These are phyloP conservation scores for Mycena capillaripes DNA, from an alignment of 768 basidiomycete species.

Conservation along the genomic window DNA sequence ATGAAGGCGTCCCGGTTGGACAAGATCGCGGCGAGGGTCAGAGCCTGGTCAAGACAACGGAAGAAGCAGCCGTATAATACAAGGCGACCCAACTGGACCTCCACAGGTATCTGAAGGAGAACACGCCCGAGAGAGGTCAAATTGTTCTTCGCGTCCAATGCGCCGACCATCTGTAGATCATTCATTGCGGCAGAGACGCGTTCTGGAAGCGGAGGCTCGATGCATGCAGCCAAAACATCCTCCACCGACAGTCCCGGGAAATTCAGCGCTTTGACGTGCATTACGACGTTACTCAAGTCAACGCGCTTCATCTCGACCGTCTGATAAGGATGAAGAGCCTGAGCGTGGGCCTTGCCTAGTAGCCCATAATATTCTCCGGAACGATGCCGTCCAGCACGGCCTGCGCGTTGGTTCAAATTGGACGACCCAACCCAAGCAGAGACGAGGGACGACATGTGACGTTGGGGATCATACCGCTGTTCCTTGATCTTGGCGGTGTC, in stretches of 20 bases:
- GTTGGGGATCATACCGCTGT: constrained; percentile 88
- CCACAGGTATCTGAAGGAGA: constrained; percentile 90
- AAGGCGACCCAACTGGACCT: constrained; percentile 90
- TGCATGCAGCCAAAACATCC: constrained; percentile 86
- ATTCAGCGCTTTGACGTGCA: constrained; percentile 96
- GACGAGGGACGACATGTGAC: constrained; percentile 90
- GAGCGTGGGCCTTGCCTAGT: constrained; percentile 72
- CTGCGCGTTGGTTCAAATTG: constrained; percentile 92
- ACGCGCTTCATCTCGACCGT: constrained; percentile 96
- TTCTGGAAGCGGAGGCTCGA: constrained; percentile 87
- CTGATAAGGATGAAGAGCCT: constrained; percentile 80
- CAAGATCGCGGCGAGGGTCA: constrained; percentile 93
- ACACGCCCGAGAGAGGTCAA: constrained; percentile 91
- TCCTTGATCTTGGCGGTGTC: constrained; percentile 91
- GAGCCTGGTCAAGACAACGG: constrained; percentile 88
- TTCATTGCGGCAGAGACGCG: constrained; percentile 87
- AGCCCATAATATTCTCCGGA: constrained; percentile 94
- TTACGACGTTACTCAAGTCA: constrained; percentile 92
- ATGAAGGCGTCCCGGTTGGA: constrained; percentile 94
- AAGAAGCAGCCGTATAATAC: constrained; percentile 94
- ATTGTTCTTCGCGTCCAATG: constrained; percentile 80
- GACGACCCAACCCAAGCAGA: constrained; percentile 93
- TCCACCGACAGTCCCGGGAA: constrained; percentile 90
- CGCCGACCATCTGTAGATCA: constrained; percentile 87
- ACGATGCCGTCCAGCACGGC: constrained; percentile 92